Percentiles rank a stretch among this genome's conserved stretches.
These are phyloP conservation scores for Moesziomyces sp. DNA, from an alignment of 1,284 basidiomycete species.

Conservation along the genomic window DNA sequence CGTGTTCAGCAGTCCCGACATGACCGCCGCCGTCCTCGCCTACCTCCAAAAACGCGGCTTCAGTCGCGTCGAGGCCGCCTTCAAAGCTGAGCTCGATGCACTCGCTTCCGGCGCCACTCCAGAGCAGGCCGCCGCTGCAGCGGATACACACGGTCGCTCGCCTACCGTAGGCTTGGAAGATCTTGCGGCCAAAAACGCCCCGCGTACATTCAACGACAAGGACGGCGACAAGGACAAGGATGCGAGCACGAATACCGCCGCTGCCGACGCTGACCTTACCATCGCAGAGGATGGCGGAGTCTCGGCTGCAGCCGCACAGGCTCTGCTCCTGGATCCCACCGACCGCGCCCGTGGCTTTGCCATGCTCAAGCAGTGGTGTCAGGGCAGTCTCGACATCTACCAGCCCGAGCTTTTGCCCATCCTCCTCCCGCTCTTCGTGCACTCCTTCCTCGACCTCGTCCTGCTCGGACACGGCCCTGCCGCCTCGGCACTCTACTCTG, in stretches of 20 bases:
- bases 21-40: conserved; percentile 44
- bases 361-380: conserved; percentile 92
- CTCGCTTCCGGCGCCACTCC: conserved; percentile 47
- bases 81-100: conserved; percentile 76
- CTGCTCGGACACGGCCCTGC: conserved; percentile 89
- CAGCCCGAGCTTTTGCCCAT: conserved; percentile 89
- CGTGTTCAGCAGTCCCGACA: conserved; percentile 45
- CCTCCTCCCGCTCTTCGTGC: conserved; percentile 93
- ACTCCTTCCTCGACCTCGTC: conserved; percentile 95
- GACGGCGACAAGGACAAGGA: conserved; percentile 53
- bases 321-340: conserved; percentile 83
- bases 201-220: conserved; percentile 60
- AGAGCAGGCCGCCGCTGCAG: conserved; percentile 45
- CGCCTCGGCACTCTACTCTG: conserved; percentile 77
- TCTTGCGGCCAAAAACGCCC: conserved; percentile 62
- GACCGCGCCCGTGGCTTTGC: conserved; percentile 88
- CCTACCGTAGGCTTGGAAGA: conserved; percentile 74
- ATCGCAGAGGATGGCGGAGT: conserved; percentile 45
- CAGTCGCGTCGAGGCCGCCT: conserved; percentile 78
- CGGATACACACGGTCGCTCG: conserved; percentile 68
- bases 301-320: conserved; percentile 75
- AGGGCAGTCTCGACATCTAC: conserved; percentile 87
- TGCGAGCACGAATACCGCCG: conserved; percentile 15
- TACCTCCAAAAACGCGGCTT: conserved; percentile 86
- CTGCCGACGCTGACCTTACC: conserved; percentile 27